These are phyloP conservation scores for Phytopythium kandeliae DNA, from an alignment of 352 stramenopile species.

Conservation along the genomic window DNA sequence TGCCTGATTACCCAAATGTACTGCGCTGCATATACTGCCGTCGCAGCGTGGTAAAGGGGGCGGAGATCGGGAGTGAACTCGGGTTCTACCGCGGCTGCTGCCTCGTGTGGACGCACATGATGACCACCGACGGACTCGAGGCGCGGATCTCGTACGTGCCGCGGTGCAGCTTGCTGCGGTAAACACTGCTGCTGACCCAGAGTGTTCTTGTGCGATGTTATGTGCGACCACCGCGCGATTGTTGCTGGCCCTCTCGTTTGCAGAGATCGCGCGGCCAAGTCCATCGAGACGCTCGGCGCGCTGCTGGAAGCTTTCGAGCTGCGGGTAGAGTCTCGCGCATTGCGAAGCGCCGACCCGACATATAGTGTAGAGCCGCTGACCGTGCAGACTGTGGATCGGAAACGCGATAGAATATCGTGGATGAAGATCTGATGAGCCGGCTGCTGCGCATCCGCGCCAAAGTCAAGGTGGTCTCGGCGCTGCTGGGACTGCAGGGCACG, in stretches of 20 bases:
- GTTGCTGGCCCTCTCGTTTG: no score
- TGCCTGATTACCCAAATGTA: no score
- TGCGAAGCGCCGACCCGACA: not conserved
- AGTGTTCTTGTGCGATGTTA: not conserved
- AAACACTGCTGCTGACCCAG: not conserved
- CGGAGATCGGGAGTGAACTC: slow-evolving; percentile 76
- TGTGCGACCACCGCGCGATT: no score
- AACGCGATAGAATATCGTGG: slow-evolving; percentile 54
- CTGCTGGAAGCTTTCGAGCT: slow-evolving; percentile 57
- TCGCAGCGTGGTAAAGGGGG: slow-evolving; percentile 62
- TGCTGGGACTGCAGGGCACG: slow-evolving; percentile 39
- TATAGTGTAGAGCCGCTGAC: not conserved
- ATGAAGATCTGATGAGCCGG: slow-evolving; percentile 69
- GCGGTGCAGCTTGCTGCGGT: not conserved
- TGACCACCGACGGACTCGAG: slow-evolving; percentile 26
- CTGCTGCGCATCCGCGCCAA: slow-evolving; percentile 75
- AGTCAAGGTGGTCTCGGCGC: slow-evolving; percentile 73
- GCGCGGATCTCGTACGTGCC: slow-evolving; percentile 38
- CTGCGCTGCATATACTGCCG: not conserved
- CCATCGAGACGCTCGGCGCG: slow-evolving; percentile 45
- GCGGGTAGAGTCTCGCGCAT: slow-evolving; percentile 28
- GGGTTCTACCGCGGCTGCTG: slow-evolving; percentile 82
- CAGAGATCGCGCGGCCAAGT: slow-evolving; percentile 52
- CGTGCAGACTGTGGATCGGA: slow-evolving; percentile 2
- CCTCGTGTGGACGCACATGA: slow-evolving; percentile 57